These are phyloP conservation scores for Aureobasidium sp. DNA, from an alignment of 2,329 filamentous ascomycete genomes.

Conservation along the genomic window DNA sequence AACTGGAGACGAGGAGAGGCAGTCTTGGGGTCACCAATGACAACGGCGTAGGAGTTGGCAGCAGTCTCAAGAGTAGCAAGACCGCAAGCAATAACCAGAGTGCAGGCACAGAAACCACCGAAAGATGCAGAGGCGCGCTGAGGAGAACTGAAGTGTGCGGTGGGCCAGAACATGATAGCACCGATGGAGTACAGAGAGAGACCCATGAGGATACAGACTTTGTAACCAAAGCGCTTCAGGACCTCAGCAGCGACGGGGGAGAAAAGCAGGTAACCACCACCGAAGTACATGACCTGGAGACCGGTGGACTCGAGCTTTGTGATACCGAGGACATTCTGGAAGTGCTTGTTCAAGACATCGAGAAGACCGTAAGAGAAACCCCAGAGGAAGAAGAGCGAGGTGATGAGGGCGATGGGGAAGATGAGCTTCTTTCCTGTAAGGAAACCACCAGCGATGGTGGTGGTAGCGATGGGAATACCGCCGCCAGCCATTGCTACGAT, in stretches of 20 bases:
- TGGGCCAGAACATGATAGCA: slow-evolving; percentile 34
- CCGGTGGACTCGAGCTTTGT: slow-evolving; percentile 37
- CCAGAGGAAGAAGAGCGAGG: slow-evolving; percentile 42
- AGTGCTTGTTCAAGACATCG: slow-evolving; percentile 33
- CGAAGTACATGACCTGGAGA: slow-evolving; percentile 36
- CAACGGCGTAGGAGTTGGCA: slow-evolving; percentile 34
- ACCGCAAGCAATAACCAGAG: slow-evolving; percentile 34
- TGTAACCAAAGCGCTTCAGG: slow-evolving; percentile 39
- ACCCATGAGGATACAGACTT: slow-evolving; percentile 38
- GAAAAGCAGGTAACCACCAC: slow-evolving; percentile 37
- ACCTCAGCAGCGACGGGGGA: slow-evolving; percentile 37
- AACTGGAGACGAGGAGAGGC: slow-evolving; percentile 33
- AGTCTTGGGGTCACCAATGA: slow-evolving; percentile 31
- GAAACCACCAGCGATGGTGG: slow-evolving; percentile 34
- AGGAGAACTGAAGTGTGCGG: slow-evolving; percentile 27
- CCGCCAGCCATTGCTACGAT: slow-evolving; percentile 33
- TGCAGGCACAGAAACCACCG: slow-evolving; percentile 33
- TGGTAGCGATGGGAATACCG: slow-evolving; percentile 33
- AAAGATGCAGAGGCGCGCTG: slow-evolving; percentile 27
- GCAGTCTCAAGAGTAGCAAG: slow-evolving; percentile 34
- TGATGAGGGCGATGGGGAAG: slow-evolving; percentile 42
- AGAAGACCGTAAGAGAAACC: slow-evolving; percentile 32
- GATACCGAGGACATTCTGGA: slow-evolving; percentile 31
- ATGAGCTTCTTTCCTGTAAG: slow-evolving; percentile 41
- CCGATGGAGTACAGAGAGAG: slow-evolving; percentile 31